A percentile compares a stretch with the other conserved stretches of the same genome.
These are phyloP conservation scores for Calocybe cyanea DNA, from an alignment of 768 basidiomycete genomes.

Conservation along the genomic window DNA sequence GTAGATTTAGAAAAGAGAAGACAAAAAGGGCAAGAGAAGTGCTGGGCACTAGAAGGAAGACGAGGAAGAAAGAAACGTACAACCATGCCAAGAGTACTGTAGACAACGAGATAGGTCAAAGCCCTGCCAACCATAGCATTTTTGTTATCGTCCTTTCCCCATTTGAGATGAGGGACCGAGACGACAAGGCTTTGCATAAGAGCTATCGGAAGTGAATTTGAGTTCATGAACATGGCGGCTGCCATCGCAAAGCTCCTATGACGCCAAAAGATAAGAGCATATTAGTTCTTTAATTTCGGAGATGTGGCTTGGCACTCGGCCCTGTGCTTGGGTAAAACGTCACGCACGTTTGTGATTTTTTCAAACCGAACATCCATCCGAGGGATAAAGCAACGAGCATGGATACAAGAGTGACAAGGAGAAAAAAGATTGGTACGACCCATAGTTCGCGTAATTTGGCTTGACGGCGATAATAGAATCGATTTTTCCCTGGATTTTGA, in stretches of 20 bases:
- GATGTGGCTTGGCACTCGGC: no score
- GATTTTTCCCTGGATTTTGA: no score
- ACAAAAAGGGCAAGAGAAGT: no score
- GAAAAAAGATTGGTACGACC: constrained; percentile 85
- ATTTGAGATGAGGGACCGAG: constrained; percentile 78
- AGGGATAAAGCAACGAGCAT: constrained; percentile 64
- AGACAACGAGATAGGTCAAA: constrained; percentile 84
- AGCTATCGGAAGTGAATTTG: constrained; percentile 92
- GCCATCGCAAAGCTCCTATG: constrained; percentile 74
- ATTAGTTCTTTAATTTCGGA: no score
- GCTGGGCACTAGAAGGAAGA: not conserved
- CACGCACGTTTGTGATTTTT: constrained; percentile 71
- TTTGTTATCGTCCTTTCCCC: constrained; percentile 75
- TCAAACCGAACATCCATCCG: constrained; percentile 61
- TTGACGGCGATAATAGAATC: no score
- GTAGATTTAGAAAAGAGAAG: no score
- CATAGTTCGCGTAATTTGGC: constrained; percentile 79
- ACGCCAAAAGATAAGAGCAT: not conserved
- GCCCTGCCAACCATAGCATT: constrained; percentile 91
- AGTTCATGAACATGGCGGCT: constrained; percentile 89
- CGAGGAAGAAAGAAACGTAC: constrained; percentile 30
- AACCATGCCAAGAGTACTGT: constrained; percentile 95
- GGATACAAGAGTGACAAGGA: constrained; percentile 68
- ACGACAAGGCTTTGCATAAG: constrained; percentile 88
- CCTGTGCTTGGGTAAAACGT: no score